These are phyloP conservation scores for Candida endomychidarum DNA, from an alignment of 805 yeast genomes.

Conservation along the genomic window DNA sequence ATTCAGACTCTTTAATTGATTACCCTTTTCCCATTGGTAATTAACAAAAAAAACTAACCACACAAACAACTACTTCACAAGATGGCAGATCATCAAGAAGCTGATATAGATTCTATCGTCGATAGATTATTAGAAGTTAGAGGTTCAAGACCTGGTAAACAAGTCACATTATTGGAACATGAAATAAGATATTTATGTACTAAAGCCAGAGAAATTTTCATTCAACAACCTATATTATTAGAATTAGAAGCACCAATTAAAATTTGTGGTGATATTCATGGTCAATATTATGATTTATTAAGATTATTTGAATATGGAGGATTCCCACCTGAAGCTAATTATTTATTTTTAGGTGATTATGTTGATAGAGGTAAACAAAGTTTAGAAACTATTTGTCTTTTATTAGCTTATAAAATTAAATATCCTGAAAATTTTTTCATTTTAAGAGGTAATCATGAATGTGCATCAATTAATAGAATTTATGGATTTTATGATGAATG, in stretches of 20 bases:
- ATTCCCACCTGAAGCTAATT: slow-evolving; percentile 98
- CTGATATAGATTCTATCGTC: slow-evolving; percentile 94
- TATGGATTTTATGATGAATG: slow-evolving; percentile 99
- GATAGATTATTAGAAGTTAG: slow-evolving; percentile 96
- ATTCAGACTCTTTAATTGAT: slow-evolving; percentile 7
- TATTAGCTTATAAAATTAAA: slow-evolving; percentile 94
- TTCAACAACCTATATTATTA: slow-evolving; percentile 92
- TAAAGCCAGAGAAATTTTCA: slow-evolving; percentile 96
- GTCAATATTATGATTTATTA: slow-evolving; percentile 93
- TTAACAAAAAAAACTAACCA: too few species aligned
- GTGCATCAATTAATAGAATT: slow-evolving; percentile 96
- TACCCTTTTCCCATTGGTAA: background rate
- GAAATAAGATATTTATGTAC: slow-evolving; percentile 96
- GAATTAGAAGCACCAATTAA: slow-evolving; percentile 98
- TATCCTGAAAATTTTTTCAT: slow-evolving; percentile 98
- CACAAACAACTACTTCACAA: background rate
- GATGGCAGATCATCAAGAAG: slow-evolving; percentile 56
- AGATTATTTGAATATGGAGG: slow-evolving; percentile 98
- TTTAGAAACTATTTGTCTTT: slow-evolving; percentile 88
- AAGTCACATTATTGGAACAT: slow-evolving; percentile 87
- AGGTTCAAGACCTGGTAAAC: slow-evolving; percentile 98
- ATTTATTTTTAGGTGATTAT: slow-evolving; percentile 92
- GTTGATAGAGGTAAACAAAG: slow-evolving; percentile 99
- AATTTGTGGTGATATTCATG: slow-evolving; percentile 97
- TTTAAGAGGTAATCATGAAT: slow-evolving; percentile 96